Conservation (phyloP, 1,284 basidiomycete genomes). For the Cryptococcus deneoformans region DNA sequence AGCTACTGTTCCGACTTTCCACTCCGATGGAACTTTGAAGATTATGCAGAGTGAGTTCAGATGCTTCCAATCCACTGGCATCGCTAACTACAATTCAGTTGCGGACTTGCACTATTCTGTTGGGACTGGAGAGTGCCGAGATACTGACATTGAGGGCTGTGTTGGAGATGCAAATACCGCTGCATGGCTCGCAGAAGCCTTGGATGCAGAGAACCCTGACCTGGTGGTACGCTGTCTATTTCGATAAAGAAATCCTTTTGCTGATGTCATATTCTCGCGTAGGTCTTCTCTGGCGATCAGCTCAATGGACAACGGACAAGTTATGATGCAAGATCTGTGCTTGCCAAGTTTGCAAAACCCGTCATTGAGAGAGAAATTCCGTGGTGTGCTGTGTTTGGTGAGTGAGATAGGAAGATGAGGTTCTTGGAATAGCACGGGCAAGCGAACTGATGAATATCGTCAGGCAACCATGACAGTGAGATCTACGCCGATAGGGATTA, state of each 20-base stretch:
- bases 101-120: conserved; percentile 87
- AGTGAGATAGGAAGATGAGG: conserved; percentile 2
- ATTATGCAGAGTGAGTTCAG: conserved; percentile 63
- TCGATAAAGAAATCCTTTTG: not conserved
- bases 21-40: conserved; percentile 75
- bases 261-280: not conserved
- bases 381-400: conserved; percentile 80
- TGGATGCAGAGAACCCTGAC: conserved; percentile 85
- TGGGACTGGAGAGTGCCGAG: conserved; percentile 65
- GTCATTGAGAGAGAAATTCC: conserved; percentile 74
- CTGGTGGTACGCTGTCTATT: conserved; percentile 61
- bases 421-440: no score
- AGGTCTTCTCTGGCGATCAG: conserved; percentile 68
- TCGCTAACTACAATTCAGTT: conserved; percentile 45
- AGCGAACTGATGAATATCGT: not conserved
- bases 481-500: conserved; percentile 57
- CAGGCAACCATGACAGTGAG: conserved; percentile 83
- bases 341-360: conserved; percentile 79
- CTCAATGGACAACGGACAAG: conserved; percentile 82
- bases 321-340: conserved; percentile 80
- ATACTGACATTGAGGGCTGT: conserved; percentile 55
- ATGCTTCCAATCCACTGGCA: not conserved
- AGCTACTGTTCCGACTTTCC: conserved; percentile 73
- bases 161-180: conserved; percentile 71
- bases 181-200: conserved; percentile 62